Conservation (phyloP, 2,329 filamentous ascomycete genomes). For the Teratosphaeria epicoccoides region DNA sequence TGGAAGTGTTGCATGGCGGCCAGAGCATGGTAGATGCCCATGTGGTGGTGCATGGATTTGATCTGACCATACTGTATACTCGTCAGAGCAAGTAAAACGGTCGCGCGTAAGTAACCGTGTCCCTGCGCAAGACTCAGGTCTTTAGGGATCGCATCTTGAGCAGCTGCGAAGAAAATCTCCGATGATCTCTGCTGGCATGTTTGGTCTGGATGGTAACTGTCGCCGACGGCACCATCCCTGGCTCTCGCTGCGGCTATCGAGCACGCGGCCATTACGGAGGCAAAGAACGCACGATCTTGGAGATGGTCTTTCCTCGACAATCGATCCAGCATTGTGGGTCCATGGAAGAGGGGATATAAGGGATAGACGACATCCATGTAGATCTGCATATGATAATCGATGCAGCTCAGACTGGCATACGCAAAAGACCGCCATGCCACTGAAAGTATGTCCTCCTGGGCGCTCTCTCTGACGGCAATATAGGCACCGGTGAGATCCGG, state of each 20-base stretch:
- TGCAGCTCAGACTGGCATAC: conserved; percentile 29
- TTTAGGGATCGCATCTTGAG: conserved; percentile 30
- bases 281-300: conserved; percentile 35
- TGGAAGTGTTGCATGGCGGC: conserved; percentile 41
- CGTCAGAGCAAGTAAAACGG: conserved; percentile 40
- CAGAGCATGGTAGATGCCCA: conserved; percentile 42
- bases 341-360: conserved; percentile 44
- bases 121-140: conserved; percentile 28
- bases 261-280: conserved; percentile 43
- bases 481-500: conserved; percentile 15
- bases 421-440: conserved; percentile 34
- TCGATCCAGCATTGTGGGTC: conserved; percentile 32
- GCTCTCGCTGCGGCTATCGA: conserved; percentile 39
- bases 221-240: conserved; percentile 40
- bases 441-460: conserved; percentile 15
- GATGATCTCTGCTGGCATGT: conserved; percentile 24
- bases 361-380: conserved; percentile 47
- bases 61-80: conserved; percentile 43
- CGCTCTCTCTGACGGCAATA: conserved; percentile 15
- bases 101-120: conserved; percentile 36
- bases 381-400: conserved; percentile 34
- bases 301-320: conserved; percentile 36
- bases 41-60: conserved; percentile 40
- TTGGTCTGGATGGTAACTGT: conserved; percentile 13
- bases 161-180: conserved; percentile 37